These are phyloP conservation scores for Fistulinella staudtii DNA, from an alignment of 1,284 basidiomycete species.

Conservation along the genomic window DNA sequence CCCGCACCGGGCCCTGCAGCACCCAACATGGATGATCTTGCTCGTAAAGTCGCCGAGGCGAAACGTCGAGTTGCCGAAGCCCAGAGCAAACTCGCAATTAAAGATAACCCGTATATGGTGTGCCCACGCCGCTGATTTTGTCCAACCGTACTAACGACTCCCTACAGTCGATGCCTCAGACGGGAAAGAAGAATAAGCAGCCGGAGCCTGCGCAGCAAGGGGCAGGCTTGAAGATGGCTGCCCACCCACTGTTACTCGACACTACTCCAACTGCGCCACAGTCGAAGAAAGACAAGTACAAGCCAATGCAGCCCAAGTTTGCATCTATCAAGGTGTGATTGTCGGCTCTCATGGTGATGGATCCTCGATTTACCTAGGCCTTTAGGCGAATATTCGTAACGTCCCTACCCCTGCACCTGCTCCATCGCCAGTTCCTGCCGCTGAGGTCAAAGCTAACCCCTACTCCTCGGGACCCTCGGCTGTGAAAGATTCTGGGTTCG, in stretches of 20 bases:
- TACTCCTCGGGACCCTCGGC: conserved; percentile 57
- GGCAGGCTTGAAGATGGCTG: conserved; percentile 83
- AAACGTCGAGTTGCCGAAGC: conserved; percentile 76
- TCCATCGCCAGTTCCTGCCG: conserved; percentile 43
- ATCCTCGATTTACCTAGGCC: not conserved
- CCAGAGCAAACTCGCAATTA: conserved; percentile 65
- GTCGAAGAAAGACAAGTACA: conserved; percentile 86
- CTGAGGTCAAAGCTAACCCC: conserved; percentile 60
- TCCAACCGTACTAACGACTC: conserved; percentile 6
- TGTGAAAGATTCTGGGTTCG: conserved; percentile 54
- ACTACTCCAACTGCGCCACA: conserved; percentile 55
- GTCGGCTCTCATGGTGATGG: not conserved
- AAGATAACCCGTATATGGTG: conserved; percentile 83
- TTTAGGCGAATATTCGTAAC: conserved; percentile 69
- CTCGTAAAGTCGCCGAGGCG: conserved; percentile 71
- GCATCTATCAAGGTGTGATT: conserved; percentile 76
- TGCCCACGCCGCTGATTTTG: conserved; percentile 19
- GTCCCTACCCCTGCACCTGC: conserved; percentile 61
- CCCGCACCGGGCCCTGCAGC: conserved; percentile 32
- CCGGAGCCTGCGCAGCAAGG: conserved; percentile 68
- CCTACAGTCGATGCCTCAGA: conserved; percentile 46
- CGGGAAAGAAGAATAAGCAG: conserved; percentile 52
- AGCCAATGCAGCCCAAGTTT: conserved; percentile 97
- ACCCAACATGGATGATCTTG: conserved; percentile 61
- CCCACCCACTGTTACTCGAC: conserved; percentile 83